These are phyloP conservation scores for Sorghum bicolor DNA, from an alignment of 176 grass and related monocot species.

Conservation along the genomic window DNA sequence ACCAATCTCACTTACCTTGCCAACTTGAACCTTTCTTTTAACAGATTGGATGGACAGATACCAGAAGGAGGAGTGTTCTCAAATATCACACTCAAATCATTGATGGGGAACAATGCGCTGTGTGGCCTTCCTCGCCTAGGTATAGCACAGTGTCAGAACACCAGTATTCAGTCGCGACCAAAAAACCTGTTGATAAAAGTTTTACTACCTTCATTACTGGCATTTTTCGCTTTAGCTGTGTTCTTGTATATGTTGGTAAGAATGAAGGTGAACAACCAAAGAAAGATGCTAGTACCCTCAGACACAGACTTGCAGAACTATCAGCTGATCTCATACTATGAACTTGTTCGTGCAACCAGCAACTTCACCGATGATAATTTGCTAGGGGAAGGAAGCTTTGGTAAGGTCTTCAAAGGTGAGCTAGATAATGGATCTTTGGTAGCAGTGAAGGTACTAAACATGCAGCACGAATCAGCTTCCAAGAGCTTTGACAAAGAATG, in stretches of 20 bases:
- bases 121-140: conserved; percentile 32
- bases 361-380: conserved; percentile 38
- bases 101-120: conserved; percentile 42
- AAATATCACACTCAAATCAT: conserved; percentile 42
- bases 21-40: conserved; percentile 44
- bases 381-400: conserved; percentile 38
- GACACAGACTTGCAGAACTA: conserved; percentile 3
- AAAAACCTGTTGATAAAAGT: conserved; percentile 4
- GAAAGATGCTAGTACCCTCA: neutral
- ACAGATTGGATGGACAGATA: conserved; percentile 24
- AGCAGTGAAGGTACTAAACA: conserved; percentile 43
- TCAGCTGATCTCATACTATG: conserved; percentile 32
- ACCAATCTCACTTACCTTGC: conserved; percentile 34
- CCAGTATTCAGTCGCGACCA: neutral
- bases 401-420: conserved; percentile 43
- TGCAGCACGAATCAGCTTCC: conserved; percentile 5
- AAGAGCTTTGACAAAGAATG: conserved; percentile 47
- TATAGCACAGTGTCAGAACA: conserved; percentile 20
- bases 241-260: conserved; percentile 16
- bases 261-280: conserved; percentile 6
- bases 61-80: conserved; percentile 38
- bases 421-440: conserved; percentile 29
- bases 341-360: conserved; percentile 42
- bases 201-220: neutral
- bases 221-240: neutral